Evolutionary conservation across 116 monocot genomes (phyloP).

Genomic region (Zostera marina): DNA sequence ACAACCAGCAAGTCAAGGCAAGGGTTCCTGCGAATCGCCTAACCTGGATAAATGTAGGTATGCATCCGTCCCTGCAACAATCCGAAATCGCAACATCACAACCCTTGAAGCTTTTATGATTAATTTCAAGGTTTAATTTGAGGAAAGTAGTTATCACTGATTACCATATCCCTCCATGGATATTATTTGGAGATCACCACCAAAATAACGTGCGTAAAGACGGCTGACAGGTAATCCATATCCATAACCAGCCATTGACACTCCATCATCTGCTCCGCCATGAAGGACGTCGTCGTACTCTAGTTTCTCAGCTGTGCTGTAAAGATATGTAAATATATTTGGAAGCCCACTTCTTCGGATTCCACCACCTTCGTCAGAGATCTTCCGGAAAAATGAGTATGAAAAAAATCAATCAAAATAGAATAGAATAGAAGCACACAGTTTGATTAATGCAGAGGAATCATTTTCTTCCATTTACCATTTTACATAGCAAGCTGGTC

Average conservation of each 20-base stretch:
- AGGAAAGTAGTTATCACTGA: neutral
- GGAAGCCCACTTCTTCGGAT: conserved; percentile 92
- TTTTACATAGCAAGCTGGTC: too few species aligned
- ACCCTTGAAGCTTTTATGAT: neutral
- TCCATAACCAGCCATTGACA: conserved; percentile 93
- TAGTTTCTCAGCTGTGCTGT: conserved; percentile 76
- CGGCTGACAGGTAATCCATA: conserved; percentile 91
- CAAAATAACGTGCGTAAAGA: conserved; percentile 96
- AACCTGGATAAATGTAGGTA: conserved; percentile 95
- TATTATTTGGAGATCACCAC: conserved; percentile 90
- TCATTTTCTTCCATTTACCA: too few species aligned
- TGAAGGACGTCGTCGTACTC: conserved; percentile 28
- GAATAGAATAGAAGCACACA: neutral
- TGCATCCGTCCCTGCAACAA: conserved; percentile 82
- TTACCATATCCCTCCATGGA: conserved; percentile 99
- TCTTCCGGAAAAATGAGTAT: conserved; percentile 27
- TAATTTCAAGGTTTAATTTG: neutral
- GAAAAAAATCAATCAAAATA: neutral
- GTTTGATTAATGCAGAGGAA: too few species aligned
- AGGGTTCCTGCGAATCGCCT: conserved; percentile 89
- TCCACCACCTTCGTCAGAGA: conserved; percentile 98
- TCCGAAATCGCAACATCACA: neutral
- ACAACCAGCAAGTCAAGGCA: conserved; percentile 27
- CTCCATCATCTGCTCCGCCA: conserved; percentile 17
- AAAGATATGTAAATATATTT: conserved; percentile 89